These are phyloP conservation scores for Apodospora peruviana DNA, from an alignment of 495 filamentous ascomycete species.

Conservation along the genomic window DNA sequence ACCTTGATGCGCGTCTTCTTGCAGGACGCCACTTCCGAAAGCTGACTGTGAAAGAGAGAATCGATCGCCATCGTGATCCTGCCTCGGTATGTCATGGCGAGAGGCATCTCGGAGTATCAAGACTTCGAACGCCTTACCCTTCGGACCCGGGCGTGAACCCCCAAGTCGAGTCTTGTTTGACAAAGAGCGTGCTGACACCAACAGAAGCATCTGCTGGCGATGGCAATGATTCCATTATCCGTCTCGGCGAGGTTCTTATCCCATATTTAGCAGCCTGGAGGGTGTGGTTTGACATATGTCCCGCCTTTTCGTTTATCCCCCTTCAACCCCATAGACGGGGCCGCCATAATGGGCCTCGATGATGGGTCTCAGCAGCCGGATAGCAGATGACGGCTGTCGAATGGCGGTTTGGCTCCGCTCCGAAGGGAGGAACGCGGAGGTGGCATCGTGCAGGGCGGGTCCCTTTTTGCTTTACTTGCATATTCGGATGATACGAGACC, in stretches of 20 bases:
- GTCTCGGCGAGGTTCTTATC: background rate
- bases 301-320: background rate
- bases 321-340: no score
- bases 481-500: constrained; percentile 3
- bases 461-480: constrained; percentile 8
- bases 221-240: background rate
- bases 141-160: no score
- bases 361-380: constrained; percentile 13
- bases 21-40: background rate
- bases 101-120: no score
- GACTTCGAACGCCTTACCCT: no score
- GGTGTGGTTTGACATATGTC: background rate
- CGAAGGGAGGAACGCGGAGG: background rate
- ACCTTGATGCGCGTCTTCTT: background rate
- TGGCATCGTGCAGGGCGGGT: constrained; percentile 13
- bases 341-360: constrained; percentile 11
- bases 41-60: no score
- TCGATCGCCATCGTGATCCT: no score
- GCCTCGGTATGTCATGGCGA: no score
- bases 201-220: no score
- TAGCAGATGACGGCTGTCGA: constrained; percentile 19
- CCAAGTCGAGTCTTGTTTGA: no score
- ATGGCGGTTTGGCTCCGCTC: background rate
- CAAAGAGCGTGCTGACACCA: no score
- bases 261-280: background rate